Conservation (phyloP, 805 yeast genomes). For the Candida xyloterini region DNA sequence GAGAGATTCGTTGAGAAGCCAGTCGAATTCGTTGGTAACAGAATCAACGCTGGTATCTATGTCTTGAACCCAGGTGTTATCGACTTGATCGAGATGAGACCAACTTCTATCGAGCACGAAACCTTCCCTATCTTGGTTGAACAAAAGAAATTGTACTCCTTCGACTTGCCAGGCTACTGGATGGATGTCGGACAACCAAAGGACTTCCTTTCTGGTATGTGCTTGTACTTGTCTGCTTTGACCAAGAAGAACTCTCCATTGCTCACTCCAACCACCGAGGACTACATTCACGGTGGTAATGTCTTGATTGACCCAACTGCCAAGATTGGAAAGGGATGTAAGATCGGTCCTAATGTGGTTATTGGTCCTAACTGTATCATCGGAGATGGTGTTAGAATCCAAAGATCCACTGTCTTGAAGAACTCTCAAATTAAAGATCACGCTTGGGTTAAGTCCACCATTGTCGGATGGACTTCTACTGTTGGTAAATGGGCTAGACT, state of each 20-base stretch:
- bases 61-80: constrained; percentile 96
- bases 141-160: constrained; percentile 83
- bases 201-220: constrained; percentile 96
- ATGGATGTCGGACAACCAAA: constrained; percentile 99
- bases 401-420: constrained; percentile 88
- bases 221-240: constrained; percentile 83
- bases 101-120: constrained; percentile 99
- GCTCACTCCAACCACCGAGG: constrained; percentile 59
- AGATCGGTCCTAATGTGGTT: constrained; percentile 97
- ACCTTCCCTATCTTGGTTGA: constrained; percentile 96
- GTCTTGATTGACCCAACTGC: constrained; percentile 95
- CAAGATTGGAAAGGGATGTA: constrained; percentile 85
- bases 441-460: constrained; percentile 96
- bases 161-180: constrained; percentile 99
- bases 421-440: constrained; percentile 93
- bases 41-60: constrained; percentile 99
- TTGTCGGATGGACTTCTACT: constrained; percentile 98
- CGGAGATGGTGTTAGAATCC: constrained; percentile 98
- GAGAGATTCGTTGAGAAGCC: constrained; percentile 99
- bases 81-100: constrained; percentile 94
- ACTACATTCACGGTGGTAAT: constrained; percentile 83
- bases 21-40: constrained; percentile 98
- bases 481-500: constrained; percentile 99
- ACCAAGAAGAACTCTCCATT: constrained; percentile 72
- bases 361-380: constrained; percentile 94